Evolutionary conservation across 305 asterid genomes (phyloP).

Genomic region (Ruellia speciosa): DNA sequence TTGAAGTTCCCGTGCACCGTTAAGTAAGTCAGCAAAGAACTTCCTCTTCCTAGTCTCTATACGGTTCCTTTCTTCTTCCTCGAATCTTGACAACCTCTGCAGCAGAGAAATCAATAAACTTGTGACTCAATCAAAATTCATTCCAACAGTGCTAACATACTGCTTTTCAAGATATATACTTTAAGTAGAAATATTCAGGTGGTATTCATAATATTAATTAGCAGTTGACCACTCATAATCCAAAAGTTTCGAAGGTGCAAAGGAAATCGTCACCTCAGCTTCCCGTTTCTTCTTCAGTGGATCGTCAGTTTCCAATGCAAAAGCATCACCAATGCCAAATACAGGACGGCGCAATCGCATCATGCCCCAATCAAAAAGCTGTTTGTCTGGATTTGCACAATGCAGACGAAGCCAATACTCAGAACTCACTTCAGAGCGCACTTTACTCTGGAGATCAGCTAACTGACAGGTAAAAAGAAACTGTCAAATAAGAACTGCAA

Average conservation of each 20-base stretch:
- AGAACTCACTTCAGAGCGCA: constrained; percentile 81
- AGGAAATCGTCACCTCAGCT: constrained; percentile 52
- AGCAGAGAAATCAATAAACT: constrained; percentile 20
- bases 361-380: constrained; percentile 98
- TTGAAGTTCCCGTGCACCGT: constrained; percentile 91
- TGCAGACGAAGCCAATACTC: constrained; percentile 92
- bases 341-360: constrained; percentile 72
- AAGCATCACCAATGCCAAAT: constrained; percentile 93
- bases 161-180: constrained; percentile 8
- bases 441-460: constrained; percentile 73
- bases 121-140: constrained; percentile 12
- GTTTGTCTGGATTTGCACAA: constrained; percentile 81
- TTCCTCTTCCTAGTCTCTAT: constrained; percentile 78
- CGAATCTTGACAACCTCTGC: constrained; percentile 84
- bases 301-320: constrained; percentile 78
- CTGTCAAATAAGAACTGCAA: constrained; percentile 17
- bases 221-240: constrained; percentile 13
- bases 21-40: constrained; percentile 81
- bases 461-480: constrained; percentile 43
- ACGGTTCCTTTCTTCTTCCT: constrained; percentile 86
- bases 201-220: constrained; percentile 10
- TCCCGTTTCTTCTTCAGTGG: constrained; percentile 91
- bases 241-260: constrained; percentile 6
- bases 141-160: constrained; percentile 8
- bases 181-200: constrained; percentile 8